Evolutionary conservation across 108 stramenopile species (phyloP).

Genomic region (Aureococcus anophagefferens): DNA sequence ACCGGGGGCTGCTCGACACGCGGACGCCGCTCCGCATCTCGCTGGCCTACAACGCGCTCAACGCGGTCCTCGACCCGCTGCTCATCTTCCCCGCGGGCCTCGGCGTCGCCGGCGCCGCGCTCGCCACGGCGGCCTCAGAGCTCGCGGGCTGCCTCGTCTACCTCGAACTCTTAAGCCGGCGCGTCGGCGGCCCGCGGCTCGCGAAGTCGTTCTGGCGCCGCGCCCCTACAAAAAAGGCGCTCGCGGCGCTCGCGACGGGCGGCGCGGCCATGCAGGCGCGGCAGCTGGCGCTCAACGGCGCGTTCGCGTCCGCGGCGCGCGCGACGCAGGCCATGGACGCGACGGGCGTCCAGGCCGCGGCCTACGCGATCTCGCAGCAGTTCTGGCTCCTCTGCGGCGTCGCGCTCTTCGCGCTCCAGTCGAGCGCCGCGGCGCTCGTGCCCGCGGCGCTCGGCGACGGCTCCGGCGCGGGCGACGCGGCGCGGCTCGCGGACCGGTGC

Average conservation of each 20-base stretch:
- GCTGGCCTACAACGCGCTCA: slow-evolving; percentile 39
- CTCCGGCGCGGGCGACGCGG: slow-evolving; percentile 37
- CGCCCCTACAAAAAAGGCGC: slow-evolving; percentile 36
- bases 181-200: slow-evolving; percentile 34
- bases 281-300: slow-evolving; percentile 56
- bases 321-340: slow-evolving; percentile 62
- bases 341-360: slow-evolving; percentile 61
- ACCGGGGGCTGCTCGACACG: slow-evolving; percentile 61
- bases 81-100: slow-evolving; percentile 36
- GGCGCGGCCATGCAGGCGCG: slow-evolving; percentile 58
- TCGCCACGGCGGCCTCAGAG: slow-evolving; percentile 61
- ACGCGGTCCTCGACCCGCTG: slow-evolving; percentile 62
- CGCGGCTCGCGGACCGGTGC: slow-evolving; percentile 49
- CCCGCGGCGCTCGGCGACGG: slow-evolving; percentile 40
- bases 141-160: slow-evolving; percentile 47
- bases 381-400: slow-evolving; percentile 60
- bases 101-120: slow-evolving; percentile 61
- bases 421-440: slow-evolving; percentile 56
- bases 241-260: slow-evolving; percentile 55
- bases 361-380: slow-evolving; percentile 70
- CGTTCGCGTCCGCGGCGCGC: slow-evolving; percentile 56
- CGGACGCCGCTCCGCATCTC: slow-evolving; percentile 51
- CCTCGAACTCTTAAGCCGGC: slow-evolving; percentile 39
- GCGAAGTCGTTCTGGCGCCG: slow-evolving; percentile 19
- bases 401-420: slow-evolving; percentile 54